Conservation (phyloP, 2,329 filamentous ascomycete species). For the Daldinia eschscholtzii region DNA sequence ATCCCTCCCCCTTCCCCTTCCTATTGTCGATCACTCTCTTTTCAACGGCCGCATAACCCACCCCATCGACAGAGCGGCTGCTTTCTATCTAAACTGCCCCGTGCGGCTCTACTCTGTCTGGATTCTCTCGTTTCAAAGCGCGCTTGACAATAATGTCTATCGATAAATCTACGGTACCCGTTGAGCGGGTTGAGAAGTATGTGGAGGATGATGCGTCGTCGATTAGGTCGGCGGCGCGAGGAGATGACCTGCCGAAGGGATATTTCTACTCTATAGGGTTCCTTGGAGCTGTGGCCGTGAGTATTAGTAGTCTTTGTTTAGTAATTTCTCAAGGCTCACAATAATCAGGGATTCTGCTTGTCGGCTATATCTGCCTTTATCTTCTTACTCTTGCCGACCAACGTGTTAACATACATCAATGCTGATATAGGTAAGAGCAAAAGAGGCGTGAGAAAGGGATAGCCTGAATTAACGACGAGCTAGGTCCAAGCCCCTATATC, state of each 20-base stretch:
- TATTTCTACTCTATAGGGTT: conserved; percentile 55
- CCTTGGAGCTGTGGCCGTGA: conserved; percentile 52
- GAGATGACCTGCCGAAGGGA: conserved; percentile 54
- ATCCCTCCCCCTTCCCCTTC: neutral
- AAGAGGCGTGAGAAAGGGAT: neutral
- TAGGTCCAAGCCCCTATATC: conserved; percentile 53
- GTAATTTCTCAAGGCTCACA: conserved; percentile 17
- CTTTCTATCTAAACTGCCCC: conserved; percentile 18
- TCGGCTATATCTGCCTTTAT: conserved; percentile 56
- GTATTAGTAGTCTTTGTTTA: conserved; percentile 22
- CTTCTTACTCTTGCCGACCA: conserved; percentile 56
- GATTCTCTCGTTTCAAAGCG: neutral
- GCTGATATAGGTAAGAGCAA: conserved; percentile 52
- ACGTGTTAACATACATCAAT: conserved; percentile 55
- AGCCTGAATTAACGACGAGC: conserved; percentile 10
- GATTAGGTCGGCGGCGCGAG: conserved; percentile 53
- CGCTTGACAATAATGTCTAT: conserved; percentile 20
- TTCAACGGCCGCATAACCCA: conserved; percentile 8
- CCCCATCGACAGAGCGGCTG: conserved; percentile 10
- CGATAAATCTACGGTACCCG: conserved; percentile 30
- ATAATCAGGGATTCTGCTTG: conserved; percentile 54
- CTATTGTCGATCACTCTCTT: conserved; percentile 23
- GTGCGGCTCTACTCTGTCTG: conserved; percentile 11
- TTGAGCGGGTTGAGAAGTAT: conserved; percentile 47
- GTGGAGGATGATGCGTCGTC: conserved; percentile 55